phyloP scores from a whole-genome alignment of 805 yeast species.

The Sungouiella thailandica region DNA sequence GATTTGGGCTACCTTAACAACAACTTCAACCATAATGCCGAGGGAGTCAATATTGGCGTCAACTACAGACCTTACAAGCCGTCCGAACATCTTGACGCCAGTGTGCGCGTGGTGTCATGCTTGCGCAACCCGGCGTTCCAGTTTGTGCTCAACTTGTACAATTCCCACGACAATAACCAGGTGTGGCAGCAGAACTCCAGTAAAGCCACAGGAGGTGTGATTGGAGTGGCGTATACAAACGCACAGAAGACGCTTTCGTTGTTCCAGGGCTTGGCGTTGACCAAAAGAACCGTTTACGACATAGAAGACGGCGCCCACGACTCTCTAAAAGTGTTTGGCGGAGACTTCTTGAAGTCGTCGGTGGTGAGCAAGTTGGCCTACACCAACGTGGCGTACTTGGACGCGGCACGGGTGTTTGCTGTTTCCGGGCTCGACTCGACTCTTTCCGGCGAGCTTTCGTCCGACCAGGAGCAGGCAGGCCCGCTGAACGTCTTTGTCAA shows the following conservation, averaged over 20 bases:
- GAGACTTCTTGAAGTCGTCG: conserved; percentile 34
- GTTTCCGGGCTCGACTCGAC: conserved; percentile 57
- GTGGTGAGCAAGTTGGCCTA: conserved; percentile 23
- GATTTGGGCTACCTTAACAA: conserved; percentile 37
- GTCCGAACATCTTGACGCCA: conserved; percentile 42
- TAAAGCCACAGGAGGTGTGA: conserved; percentile 45
- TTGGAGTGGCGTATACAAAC: conserved; percentile 43
- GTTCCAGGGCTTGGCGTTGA: conserved; percentile 53
- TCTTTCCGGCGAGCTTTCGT: conserved; percentile 48
- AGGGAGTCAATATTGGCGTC: conserved; percentile 46
- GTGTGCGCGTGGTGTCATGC: conserved; percentile 38
- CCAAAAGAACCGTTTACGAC: conserved; percentile 51
- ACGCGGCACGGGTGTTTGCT: conserved; percentile 26
- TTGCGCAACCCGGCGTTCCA: conserved; percentile 44
- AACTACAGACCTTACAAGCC: conserved; percentile 50
- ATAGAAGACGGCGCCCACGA: conserved; percentile 50
- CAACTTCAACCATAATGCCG: conserved; percentile 46
- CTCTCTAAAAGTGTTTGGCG: conserved; percentile 24
- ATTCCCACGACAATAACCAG: conserved; percentile 40
- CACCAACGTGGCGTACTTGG: conserved; percentile 18
- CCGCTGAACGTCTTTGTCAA: conserved; percentile 29
- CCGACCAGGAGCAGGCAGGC: conserved; percentile 26
- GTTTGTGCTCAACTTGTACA: conserved; percentile 29
- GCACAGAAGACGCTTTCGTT: conserved; percentile 20
- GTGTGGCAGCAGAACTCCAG: conserved; percentile 51